These are phyloP conservation scores for Erysimum cheiri DNA, from an alignment of 441 rosid genomes.

Conservation along the genomic window DNA sequence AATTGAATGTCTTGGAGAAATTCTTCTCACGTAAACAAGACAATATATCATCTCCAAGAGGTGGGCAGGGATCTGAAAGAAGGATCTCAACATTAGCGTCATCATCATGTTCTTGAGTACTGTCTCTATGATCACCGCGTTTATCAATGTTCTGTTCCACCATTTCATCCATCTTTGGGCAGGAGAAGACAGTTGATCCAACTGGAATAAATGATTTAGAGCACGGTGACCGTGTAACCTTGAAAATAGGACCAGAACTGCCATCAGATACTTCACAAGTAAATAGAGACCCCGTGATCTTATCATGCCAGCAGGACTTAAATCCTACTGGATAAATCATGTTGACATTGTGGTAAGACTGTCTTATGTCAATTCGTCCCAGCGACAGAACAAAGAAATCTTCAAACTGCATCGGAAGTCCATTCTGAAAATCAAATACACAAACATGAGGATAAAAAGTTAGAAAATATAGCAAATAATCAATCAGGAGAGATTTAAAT, in stretches of 20 bases:
- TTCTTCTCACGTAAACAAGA: constrained; percentile 58
- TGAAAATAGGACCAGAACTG: constrained; percentile 92
- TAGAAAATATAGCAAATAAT: constrained; percentile 2
- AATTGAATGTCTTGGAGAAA: constrained; percentile 40
- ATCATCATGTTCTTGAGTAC: constrained; percentile 52
- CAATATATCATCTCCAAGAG: constrained; percentile 67
- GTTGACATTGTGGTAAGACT: constrained; percentile 75
- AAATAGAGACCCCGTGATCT: constrained; percentile 86
- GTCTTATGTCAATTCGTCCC: constrained; percentile 85
- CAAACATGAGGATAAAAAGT: constrained; percentile 16
- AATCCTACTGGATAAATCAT: constrained; percentile 85
- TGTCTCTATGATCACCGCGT: constrained; percentile 38
- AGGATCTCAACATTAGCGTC: constrained; percentile 62
- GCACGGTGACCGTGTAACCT: constrained; percentile 84
- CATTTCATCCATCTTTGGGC: constrained; percentile 47
- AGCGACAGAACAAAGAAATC: constrained; percentile 88
- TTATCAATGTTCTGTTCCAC: constrained; percentile 49
- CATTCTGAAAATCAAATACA: constrained; percentile 66
- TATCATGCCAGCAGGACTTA: constrained; percentile 99
- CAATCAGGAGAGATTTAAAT: constrained; percentile 10
- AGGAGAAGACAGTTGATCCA: constrained; percentile 67
- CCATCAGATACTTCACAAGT: constrained; percentile 87
- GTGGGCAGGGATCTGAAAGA: constrained; percentile 73
- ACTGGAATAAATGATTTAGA: constrained; percentile 63
- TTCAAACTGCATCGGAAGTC: constrained; percentile 88